Evolutionary conservation across 371 early-diverging fungal genomes (phyloP).

Genomic region (Saksenaea oblongispora): DNA sequence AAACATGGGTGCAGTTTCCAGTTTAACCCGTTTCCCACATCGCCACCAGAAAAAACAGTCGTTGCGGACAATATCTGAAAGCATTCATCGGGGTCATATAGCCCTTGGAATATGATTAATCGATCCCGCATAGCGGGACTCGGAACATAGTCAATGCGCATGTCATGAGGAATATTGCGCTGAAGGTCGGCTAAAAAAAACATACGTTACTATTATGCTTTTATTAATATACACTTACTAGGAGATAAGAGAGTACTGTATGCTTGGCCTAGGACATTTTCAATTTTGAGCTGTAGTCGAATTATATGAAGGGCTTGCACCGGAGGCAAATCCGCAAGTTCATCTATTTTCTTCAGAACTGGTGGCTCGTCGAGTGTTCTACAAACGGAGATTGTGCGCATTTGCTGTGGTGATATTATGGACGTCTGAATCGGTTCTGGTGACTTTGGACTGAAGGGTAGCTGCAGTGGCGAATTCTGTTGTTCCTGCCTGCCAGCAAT

Average conservation of each 20-base stretch:
- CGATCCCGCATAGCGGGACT: conserved; percentile 32
- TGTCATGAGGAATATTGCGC: conserved; percentile 42
- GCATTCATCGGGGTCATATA: conserved; percentile 41
- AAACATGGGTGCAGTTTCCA: conserved; percentile 48
- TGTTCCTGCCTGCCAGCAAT: neutral
- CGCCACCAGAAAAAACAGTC: conserved; percentile 54
- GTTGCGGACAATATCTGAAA: conserved; percentile 42
- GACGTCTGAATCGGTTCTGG: neutral
- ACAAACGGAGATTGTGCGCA: conserved; percentile 8
- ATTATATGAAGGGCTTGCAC: conserved; percentile 43
- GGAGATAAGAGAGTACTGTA: conserved; percentile 22
- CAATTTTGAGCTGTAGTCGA: conserved; percentile 36
- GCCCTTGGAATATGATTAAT: conserved; percentile 46
- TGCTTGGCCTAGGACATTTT: conserved; percentile 28
- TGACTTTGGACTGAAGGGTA: no score
- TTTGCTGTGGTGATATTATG: conserved; percentile 12
- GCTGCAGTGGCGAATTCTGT: no score
- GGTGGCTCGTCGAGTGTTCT: conserved; percentile 30
- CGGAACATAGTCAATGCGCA: conserved; percentile 43
- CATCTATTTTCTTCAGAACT: conserved; percentile 26
- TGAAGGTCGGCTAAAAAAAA: conserved; percentile 35
- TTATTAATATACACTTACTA: conserved; percentile 25
- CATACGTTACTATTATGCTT: neutral
- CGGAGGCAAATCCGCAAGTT: conserved; percentile 34
- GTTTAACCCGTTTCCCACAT: conserved; percentile 42